These are phyloP conservation scores for Alternaria ethzedia DNA, from an alignment of 2,329 filamentous ascomycete genomes.

Conservation along the genomic window DNA sequence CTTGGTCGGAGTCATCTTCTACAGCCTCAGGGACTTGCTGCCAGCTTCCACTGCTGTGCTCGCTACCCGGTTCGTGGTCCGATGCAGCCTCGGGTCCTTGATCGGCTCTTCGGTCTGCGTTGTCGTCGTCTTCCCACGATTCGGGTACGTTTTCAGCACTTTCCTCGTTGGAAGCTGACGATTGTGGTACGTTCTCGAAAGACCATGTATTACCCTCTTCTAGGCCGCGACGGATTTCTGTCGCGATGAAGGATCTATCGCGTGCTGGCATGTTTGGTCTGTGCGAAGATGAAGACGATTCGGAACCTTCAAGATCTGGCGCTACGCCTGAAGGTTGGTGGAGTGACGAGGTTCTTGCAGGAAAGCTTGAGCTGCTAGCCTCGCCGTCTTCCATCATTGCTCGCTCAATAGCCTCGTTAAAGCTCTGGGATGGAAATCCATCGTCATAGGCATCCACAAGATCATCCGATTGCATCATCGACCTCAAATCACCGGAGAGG, in stretches of 20 bases:
- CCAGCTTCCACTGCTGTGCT: slow-evolving; percentile 50
- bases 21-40: slow-evolving; percentile 45
- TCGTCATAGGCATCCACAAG: slow-evolving; percentile 13
- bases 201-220: slow-evolving; percentile 52
- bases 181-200: slow-evolving; percentile 31
- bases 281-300: slow-evolving; percentile 22
- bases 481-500: slow-evolving; percentile 26
- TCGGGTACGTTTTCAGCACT: slow-evolving; percentile 18
- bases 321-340: slow-evolving; percentile 1
- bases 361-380: slow-evolving; percentile 11
- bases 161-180: slow-evolving; percentile 3
- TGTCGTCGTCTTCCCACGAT: slow-evolving; percentile 37
- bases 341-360: slow-evolving; percentile 24
- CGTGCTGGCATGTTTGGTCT: slow-evolving; percentile 57
- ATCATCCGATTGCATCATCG: slow-evolving; percentile 21
- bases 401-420: slow-evolving; percentile 12
- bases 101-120: slow-evolving; percentile 1
- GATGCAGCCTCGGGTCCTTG: slow-evolving; percentile 13
- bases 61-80: slow-evolving; percentile 43
- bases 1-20: slow-evolving; percentile 36
- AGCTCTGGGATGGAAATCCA: neutral
- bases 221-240: slow-evolving; percentile 55
- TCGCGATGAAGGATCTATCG: slow-evolving; percentile 54
- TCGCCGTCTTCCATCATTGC: slow-evolving; percentile 7
- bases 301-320: slow-evolving; percentile 5